A percentile compares a stretch with the other conserved stretches of the same genome.
phyloP scores from a whole-genome alignment of 2,329 filamentous ascomycete genomes.

The Ceratocystis alfenasii region DNA sequence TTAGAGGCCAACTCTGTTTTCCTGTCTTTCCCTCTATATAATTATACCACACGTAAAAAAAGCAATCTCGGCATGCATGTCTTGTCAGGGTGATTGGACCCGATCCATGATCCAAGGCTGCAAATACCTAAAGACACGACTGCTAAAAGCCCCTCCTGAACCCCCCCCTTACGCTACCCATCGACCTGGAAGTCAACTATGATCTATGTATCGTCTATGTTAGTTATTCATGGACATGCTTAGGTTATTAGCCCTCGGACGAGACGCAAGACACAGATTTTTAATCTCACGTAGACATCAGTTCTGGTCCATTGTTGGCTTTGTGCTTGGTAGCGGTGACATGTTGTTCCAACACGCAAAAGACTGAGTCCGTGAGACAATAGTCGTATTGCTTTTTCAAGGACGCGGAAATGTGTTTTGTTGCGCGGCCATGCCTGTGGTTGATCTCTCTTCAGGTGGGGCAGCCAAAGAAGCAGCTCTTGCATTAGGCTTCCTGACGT shows the following conservation, averaged over 20 bases:
- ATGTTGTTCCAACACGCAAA: not conserved
- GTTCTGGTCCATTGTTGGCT: not conserved
- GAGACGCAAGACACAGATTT: not conserved
- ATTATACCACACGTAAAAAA: not conserved
- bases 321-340: not conserved
- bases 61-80: not conserved
- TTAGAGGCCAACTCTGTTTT: not conserved
- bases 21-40: not conserved
- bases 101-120: not conserved
- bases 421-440: not conserved
- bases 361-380: not conserved
- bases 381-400: constrained; percentile 2
- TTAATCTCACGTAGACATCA: not conserved
- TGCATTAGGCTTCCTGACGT: not conserved
- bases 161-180: not conserved
- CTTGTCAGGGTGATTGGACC: not conserved
- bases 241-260: not conserved
- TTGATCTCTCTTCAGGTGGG: not conserved
- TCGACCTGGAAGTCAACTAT: not conserved
- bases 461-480: not conserved
- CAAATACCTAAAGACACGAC: not conserved
- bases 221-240: not conserved
- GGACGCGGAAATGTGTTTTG: not conserved
- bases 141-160: not conserved
- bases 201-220: not conserved